Evolutionary conservation across 164 flowering plant species (phyloP), one percentile per base, ranked within the genome.

Genomic region (Macadamia integrifolia): DNA sequence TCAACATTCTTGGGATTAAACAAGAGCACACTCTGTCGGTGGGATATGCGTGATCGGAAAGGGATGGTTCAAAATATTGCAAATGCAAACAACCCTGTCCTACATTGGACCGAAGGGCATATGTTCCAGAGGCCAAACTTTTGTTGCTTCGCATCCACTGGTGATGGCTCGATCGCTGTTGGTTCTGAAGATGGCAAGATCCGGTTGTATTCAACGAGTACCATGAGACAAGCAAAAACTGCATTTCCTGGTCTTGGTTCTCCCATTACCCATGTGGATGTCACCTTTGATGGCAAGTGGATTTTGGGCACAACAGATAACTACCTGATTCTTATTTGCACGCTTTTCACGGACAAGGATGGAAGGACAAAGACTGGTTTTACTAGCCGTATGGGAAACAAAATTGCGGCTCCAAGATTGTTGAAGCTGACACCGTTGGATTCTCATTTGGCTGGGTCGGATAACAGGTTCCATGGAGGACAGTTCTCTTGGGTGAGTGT

Each of bases 231-330:
- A 78, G 99, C 99, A 31, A 95, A 95, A 75, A 95, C 99, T 31
- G 98, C 99, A 50, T 92, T 95, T 67, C 99, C 99, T 1, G 98
- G 99, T 31, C 93, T 95, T 72, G 99, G 99, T 28, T 88, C 94
- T 1, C 97, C 98, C 3, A 85, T 95, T 42, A 92, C 94, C 65
- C 92, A 93, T 75, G 98, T 95, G 49, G 99, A 95, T 81, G 98
- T 89, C 53, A 95, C 99, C 18, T 95, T 74, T 84, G 99, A 95
- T 75, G 99, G 99, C 61, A 95, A 87, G 76, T 95, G 99, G 99
- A 84, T 95, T 66, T 72, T 95, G 86, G 99, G 94, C 31, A 93
- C 97, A 1, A 91, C 97, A 6, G 93, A 93, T 74, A 86, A 94
- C 7, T 91, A 91, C 75, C 76, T 93, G 83, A 81, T 93, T 62